Base-by-base conservation (phyloP, 192 early-diverging fungal genomes). In the Coemansia sp. region DNA sequence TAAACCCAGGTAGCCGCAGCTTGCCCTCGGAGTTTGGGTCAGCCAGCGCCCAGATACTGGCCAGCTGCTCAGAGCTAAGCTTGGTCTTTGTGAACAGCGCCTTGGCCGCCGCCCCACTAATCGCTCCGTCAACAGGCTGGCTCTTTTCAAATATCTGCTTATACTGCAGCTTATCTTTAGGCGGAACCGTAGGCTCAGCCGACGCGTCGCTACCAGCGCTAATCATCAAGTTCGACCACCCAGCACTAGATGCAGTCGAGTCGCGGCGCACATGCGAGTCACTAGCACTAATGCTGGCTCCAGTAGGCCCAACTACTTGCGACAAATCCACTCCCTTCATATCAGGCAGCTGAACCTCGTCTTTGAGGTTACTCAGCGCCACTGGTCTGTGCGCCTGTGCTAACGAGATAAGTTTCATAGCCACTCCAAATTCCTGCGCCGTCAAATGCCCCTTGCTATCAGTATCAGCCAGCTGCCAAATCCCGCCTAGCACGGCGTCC, bases 391-490 rank as follows among this genome's bases (percentile, higher is more conserved):
- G 90, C 49, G 86, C 85, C 73, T 98, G 97, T 12, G 88, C 92
- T 20, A 94, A 83, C 31, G 95, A 92, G 74, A 98, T 96, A 57
- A 96, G 83, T 75, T 97, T 98, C 64, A 97, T 73, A 10, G 93
- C 94, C 34, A 91, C 88, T 64, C 80, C 85, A 77, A 98, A 98
- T 38, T 87, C 90, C 18, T 83, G 79, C 41, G 85, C 82, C 22
- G 89, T 90, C 55, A 96, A 78, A 33, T 87, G 87, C 18, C 95
- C 97, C 65, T 89, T 88, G 71, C 90, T 87, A 31, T 93, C 90
- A 3, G 83, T 64, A 75, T 96, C 94, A 7, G 90, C 90, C n/a
- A 92, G 78, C 49, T 94, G 87, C 97, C 97, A 98, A 57, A 98
- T 93, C 85, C 90, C 83, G 46, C 88, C 89, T 16, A 94, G 81